phyloP scores from a whole-genome alignment of 768 basidiomycete species.

The Podaxis mareebaensis region DNA sequence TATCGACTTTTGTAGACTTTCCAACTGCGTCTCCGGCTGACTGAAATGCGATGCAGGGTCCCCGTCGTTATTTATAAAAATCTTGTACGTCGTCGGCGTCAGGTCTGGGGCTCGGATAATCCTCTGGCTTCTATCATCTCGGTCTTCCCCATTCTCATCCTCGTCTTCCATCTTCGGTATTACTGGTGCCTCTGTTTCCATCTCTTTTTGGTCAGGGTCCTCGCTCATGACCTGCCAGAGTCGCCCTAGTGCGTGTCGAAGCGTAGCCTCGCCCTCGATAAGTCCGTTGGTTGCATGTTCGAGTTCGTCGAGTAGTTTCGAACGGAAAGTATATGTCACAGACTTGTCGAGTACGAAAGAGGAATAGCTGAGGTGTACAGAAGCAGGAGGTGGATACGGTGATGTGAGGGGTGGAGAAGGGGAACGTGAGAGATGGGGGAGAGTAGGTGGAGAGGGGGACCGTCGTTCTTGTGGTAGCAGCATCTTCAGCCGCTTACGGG shows the following conservation, averaged over 20 bases:
- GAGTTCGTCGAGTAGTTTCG: slow-evolving; percentile 73
- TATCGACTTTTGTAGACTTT: slow-evolving; percentile 72
- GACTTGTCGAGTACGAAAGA: slow-evolving; percentile 87
- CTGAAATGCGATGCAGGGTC: slow-evolving; percentile 57
- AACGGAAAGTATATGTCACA: slow-evolving; percentile 82
- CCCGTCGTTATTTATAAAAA: slow-evolving; percentile 59
- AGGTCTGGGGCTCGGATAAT: slow-evolving; percentile 66
- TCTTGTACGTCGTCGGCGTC: slow-evolving; percentile 62
- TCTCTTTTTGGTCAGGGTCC: slow-evolving; percentile 47
- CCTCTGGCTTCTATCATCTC: slow-evolving; percentile 40
- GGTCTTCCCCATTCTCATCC: slow-evolving; percentile 51
- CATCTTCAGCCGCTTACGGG: slow-evolving; percentile 75
- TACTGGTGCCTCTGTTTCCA: slow-evolving; percentile 38
- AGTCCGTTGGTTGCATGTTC: slow-evolving; percentile 81
- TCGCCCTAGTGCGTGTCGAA: slow-evolving; percentile 74
- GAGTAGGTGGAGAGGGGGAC: slow-evolving; percentile 68
- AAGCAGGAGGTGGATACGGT: slow-evolving; percentile 69
- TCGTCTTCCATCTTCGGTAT: slow-evolving; percentile 71
- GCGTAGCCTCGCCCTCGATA: slow-evolving; percentile 77
- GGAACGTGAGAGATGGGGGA: slow-evolving; percentile 77
- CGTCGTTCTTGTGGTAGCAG: slow-evolving; percentile 62
- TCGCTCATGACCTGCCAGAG: slow-evolving; percentile 83
- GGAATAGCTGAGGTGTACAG: slow-evolving; percentile 73
- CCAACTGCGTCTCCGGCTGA: slow-evolving; percentile 65
- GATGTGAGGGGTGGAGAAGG: slow-evolving; percentile 75